A percentile compares a stretch with the other conserved stretches of the same genome.
Conservation (phyloP, 2,329 filamentous ascomycete species). For the Fusarium beomiforme region DNA sequence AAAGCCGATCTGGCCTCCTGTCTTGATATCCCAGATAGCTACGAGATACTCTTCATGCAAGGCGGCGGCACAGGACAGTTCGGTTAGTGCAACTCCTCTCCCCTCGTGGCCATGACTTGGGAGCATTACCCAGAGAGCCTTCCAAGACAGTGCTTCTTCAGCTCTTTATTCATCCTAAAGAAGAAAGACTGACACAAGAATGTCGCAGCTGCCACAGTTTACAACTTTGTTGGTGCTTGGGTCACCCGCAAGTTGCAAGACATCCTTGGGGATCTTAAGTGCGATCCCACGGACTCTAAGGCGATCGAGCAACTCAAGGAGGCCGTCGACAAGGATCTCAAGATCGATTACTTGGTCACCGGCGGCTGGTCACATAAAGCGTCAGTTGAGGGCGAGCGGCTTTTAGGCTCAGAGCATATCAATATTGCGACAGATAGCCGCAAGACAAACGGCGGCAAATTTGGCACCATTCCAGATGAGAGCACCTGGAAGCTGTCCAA, state of each 20-base stretch:
- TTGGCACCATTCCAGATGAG: constrained; percentile 83
- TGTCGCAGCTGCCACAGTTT: constrained; percentile 71
- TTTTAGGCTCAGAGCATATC: constrained; percentile 81
- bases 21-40: constrained; percentile 84
- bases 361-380: constrained; percentile 93
- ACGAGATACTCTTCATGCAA: constrained; percentile 92
- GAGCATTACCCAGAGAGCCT: too few species aligned
- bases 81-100: constrained; percentile 20
- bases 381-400: constrained; percentile 79
- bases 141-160: too few species aligned
- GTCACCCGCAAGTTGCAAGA: constrained; percentile 68
- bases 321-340: constrained; percentile 75
- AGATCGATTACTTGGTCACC: constrained; percentile 89
- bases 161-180: too few species aligned
- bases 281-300: too few species aligned
- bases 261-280: constrained; percentile 51
- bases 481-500: constrained; percentile 79
- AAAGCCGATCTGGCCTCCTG: constrained; percentile 78
- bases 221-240: constrained; percentile 88
- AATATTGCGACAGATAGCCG: constrained; percentile 77
- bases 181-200: too few species aligned
- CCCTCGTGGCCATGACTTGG: too few species aligned
- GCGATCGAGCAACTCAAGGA: constrained; percentile 65
- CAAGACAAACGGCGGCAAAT: constrained; percentile 78
- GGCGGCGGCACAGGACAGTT: constrained; percentile 89